These are phyloP conservation scores for Hirschfeldia incana DNA, from an alignment of 345 rosid species.

Conservation along the genomic window DNA sequence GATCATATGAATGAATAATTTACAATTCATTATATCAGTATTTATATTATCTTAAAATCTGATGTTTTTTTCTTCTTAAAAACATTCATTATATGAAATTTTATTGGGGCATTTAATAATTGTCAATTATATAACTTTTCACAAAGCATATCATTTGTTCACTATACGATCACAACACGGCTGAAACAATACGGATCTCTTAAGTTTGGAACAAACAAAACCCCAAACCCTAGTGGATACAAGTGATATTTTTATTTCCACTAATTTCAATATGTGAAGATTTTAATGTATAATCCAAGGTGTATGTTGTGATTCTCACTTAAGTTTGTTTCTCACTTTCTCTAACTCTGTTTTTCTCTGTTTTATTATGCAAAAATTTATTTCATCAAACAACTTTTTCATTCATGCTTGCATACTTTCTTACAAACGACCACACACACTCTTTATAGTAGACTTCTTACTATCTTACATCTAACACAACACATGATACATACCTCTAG, in stretches of 20 bases:
- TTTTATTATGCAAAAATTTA: neutral
- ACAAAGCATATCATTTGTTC: neutral
- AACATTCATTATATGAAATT: neutral
- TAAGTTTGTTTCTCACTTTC: neutral
- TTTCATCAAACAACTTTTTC: neutral
- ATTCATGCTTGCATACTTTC: neutral
- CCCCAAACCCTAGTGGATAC: neutral
- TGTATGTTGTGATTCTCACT: no score
- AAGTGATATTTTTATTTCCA: neutral
- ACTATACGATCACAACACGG: neutral
- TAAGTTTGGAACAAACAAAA: neutral
- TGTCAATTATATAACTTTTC: neutral
- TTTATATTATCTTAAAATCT: neutral
- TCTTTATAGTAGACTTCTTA: no score
- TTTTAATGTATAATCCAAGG: conserved; percentile 27
- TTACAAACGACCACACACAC: neutral
- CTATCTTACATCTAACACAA: no score
- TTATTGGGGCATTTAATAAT: neutral
- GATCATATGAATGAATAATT: neutral
- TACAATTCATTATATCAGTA: neutral
- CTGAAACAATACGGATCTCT: neutral
- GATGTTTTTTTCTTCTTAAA: neutral
- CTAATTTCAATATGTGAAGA: conserved; percentile 9
- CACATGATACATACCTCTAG: no score
- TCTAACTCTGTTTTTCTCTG: no score